Conservation (phyloP, 176 grass and related monocot species). For the Hyparrhenia diplandra region DNA sequence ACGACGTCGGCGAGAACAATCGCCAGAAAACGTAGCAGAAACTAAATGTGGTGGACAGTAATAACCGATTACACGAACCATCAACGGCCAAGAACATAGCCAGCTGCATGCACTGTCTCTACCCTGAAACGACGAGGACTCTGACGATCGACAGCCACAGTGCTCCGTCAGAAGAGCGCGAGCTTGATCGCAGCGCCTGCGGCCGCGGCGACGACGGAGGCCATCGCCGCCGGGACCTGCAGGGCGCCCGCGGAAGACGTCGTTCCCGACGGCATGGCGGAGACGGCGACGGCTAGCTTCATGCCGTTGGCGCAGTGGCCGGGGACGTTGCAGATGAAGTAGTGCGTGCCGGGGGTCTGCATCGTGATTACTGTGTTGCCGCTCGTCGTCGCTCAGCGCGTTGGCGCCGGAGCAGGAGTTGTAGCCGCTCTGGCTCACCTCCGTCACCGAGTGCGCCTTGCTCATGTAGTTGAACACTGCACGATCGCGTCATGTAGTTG, state of each 20-base stretch:
- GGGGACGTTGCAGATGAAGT: slow-evolving; percentile 62
- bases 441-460: slow-evolving; percentile 63
- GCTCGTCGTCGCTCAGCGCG: slow-evolving; percentile 41
- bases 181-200: slow-evolving; percentile 19
- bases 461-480: slow-evolving; percentile 59
- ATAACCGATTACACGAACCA: neutral
- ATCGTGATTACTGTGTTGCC: slow-evolving; percentile 44
- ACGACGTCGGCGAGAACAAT: neutral
- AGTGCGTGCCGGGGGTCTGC: slow-evolving; percentile 32
- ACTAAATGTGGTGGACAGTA: neutral
- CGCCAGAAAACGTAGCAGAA: neutral
- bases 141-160: neutral
- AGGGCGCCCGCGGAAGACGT: neutral
- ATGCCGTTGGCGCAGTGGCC: slow-evolving; percentile 59
- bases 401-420: slow-evolving; percentile 46
- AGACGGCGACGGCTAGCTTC: slow-evolving; percentile 60
- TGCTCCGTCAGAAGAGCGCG: slow-evolving; percentile 33
- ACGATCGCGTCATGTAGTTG: neutral
- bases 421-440: slow-evolving; percentile 58
- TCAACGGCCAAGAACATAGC: neutral
- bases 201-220: slow-evolving; percentile 14
- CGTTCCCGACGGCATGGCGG: neutral
- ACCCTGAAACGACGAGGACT: neutral
- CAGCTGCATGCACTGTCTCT: slow-evolving; percentile 28
- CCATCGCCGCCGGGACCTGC: neutral